Base-by-base conservation (phyloP, 2,329 filamentous ascomycete genomes). In the Fusarium virguliforme region DNA sequence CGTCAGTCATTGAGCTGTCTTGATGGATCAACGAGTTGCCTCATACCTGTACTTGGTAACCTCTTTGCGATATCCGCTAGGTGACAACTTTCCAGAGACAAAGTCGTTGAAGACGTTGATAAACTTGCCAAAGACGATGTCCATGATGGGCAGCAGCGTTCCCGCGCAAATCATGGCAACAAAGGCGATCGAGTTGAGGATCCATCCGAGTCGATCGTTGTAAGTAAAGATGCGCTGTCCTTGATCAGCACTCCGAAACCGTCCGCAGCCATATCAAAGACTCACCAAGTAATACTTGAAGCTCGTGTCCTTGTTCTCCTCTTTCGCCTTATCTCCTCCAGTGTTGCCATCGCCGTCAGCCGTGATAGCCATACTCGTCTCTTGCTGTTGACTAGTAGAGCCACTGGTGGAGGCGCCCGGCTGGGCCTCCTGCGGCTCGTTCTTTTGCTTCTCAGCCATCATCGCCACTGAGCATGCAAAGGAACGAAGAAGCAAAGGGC, bases 41-140 rank as follows among this genome's bases (percentile, higher is more conserved):
- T 32, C 55, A 15, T 78, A 82, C 81, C 81, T 80, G 63, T 81
- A 84, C 57, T 81, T 78, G 65, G 84, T 84, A 43, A 90, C 83
- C n/a, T 84, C 76, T 3, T 79, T 73, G 56, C 85, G 83, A 74
- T 90, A 91, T 8, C 83, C 76, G 2, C 79, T 80, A 22, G 85
- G 81, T 3, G 82, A 81, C 8, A 83, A 72, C 26, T 77, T 54
- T 13, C 84, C 84, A 0, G 80, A 79, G 62, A 86, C 87, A 75
- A 90, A 91, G n/a, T 81, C 78, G 58, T 85, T 88, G 71, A 91
- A 90, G 8, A 84, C 80, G 8, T 86, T 86, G 50, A 89, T 84
- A 35, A 86, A 83, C 38, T 79, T 78, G 70, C 88, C 88, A 75
- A 90, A 88, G 7, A 90, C 81, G 40, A 90, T 80, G 38, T 89